Percentiles rank a stretch among this genome's conserved stretches.
These are phyloP conservation scores for Dictyostelium discoideum DNA, from an alignment of 78 protist genomes.

Conservation along the genomic window DNA sequence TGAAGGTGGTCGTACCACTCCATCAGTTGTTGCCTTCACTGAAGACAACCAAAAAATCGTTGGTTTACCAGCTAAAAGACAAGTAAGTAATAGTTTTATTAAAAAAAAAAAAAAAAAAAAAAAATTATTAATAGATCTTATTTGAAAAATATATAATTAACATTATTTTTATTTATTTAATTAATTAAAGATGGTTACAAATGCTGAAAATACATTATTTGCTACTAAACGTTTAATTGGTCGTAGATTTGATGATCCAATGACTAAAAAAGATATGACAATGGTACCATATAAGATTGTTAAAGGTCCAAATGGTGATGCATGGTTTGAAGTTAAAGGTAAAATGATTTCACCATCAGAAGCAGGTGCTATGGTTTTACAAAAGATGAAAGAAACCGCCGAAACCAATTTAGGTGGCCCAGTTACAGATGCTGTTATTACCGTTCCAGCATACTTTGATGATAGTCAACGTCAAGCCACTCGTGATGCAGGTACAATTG, in stretches of 20 bases:
- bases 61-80: conserved; percentile 88
- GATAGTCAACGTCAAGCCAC: conserved; percentile 95
- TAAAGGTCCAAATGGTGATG: conserved; percentile 94
- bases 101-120: too few species aligned
- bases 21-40: conserved; percentile 87
- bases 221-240: conserved; percentile 96
- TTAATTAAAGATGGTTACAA: conserved; percentile 82
- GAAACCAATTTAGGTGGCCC: conserved; percentile 90
- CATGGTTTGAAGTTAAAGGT: conserved; percentile 96
- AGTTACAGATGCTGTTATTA: conserved; percentile 96
- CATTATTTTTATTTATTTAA: not conserved
- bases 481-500: conserved; percentile 95
- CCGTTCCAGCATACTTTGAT: conserved; percentile 97
- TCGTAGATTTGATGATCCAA: conserved; percentile 87
- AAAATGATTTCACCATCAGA: conserved; percentile 97
- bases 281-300: conserved; percentile 89
- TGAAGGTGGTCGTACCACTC: conserved; percentile 97
- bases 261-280: conserved; percentile 80
- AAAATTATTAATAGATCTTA: not conserved
- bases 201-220: conserved; percentile 95
- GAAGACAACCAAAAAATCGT: conserved; percentile 84
- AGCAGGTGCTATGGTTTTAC: conserved; percentile 97
- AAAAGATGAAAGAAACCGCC: conserved; percentile 99
- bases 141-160: not conserved
- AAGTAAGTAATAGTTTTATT: not conserved